Evolutionary conservation across 2,329 filamentous ascomycete genomes (phyloP), one percentile per base, ranked within the genome.

Genomic region (Tolypocladium paradoxum): DNA sequence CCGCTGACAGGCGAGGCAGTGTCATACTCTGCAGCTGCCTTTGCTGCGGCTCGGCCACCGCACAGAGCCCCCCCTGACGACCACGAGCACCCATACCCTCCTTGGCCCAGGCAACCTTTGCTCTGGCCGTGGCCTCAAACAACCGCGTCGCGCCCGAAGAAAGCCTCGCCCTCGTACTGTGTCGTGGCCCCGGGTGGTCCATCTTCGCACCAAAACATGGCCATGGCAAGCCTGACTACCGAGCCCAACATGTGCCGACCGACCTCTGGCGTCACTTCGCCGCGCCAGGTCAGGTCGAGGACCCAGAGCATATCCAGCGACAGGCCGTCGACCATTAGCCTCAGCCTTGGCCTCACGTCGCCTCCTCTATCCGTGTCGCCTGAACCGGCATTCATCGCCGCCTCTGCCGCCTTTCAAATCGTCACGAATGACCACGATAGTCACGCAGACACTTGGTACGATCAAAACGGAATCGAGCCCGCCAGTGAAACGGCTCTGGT

Each of bases 351-450:
- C 68, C 36, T 54, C 40, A 22, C n/a, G 20, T 81, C 83, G 48
- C 87, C 88, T 51, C 87, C 89, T 20, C 67, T 80, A 35, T 74
- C 75, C 49, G 79, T 92, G 54, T 84, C 84, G 47, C 93, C 92
- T 11, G 76, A 86, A 59, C 85, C 93, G 33, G 88, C 84, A 20
- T 99, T 95, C 71, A 91, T 99, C 63, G 91, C 92, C 48, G 77
- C 83, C 34, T 86, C 90, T 47, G 90, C 92, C 54, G 93, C 92
- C 50, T 90, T 89, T 20, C 90, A 96, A 67, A 92, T 95, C 57
- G 85, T 97, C 61, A 92, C 89, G 54, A 90, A 90, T 64, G 86
- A 95, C 65, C 86, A 93, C 70, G 88, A 92, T 64, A 83, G 80
- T 59, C 84, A 87, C 64, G 78, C 84, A 54, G 82, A 84, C 60